phyloP scores from a whole-genome alignment of 2,329 filamentous ascomycete species.

The Aureobasidium uvarum region DNA sequence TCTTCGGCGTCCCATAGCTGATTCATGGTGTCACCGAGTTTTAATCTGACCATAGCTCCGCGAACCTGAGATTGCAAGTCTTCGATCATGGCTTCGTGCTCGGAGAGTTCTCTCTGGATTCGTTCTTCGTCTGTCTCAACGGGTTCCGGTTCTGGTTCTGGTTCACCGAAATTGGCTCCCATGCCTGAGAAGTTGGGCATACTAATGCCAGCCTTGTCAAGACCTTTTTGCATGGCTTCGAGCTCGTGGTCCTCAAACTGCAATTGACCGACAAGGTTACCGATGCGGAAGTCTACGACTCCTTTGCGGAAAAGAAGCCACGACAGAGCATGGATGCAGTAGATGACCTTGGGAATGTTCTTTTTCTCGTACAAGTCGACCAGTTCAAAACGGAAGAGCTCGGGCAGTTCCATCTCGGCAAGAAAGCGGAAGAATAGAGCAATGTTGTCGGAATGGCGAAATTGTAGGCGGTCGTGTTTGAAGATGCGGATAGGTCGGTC shows the following conservation, averaged over 20 bases:
- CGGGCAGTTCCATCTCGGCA: constrained; percentile 85
- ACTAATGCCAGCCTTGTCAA: constrained; percentile 89
- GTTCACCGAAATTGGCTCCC: constrained; percentile 90
- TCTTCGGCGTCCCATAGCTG: constrained; percentile 83
- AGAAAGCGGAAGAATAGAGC: constrained; percentile 93
- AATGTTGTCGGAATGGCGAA: constrained; percentile 96
- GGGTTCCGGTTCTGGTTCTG: constrained; percentile 67
- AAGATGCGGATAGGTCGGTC: constrained; percentile 78
- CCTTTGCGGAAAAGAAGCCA: constrained; percentile 97
- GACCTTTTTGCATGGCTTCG: constrained; percentile 92
- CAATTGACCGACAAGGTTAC: constrained; percentile 91
- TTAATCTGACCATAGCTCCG: constrained; percentile 74
- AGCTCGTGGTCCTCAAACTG: constrained; percentile 98
- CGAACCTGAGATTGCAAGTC: constrained; percentile 87
- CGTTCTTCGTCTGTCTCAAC: constrained; percentile 87
- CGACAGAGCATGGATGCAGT: constrained; percentile 95
- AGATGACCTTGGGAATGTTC: constrained; percentile 98
- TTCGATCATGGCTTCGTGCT: constrained; percentile 67
- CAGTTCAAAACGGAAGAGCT: constrained; percentile 93
- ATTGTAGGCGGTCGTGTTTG: constrained; percentile 79
- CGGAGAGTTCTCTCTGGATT: constrained; percentile 74
- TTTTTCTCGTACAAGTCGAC: constrained; percentile 99
- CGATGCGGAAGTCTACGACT: constrained; percentile 92
- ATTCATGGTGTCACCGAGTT: constrained; percentile 81
- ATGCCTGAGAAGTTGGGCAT: constrained; percentile 99